Evolutionary conservation across 768 basidiomycete genomes (phyloP), one percentile per base, ranked within the genome.

Genomic region (Boletus insuetus): DNA sequence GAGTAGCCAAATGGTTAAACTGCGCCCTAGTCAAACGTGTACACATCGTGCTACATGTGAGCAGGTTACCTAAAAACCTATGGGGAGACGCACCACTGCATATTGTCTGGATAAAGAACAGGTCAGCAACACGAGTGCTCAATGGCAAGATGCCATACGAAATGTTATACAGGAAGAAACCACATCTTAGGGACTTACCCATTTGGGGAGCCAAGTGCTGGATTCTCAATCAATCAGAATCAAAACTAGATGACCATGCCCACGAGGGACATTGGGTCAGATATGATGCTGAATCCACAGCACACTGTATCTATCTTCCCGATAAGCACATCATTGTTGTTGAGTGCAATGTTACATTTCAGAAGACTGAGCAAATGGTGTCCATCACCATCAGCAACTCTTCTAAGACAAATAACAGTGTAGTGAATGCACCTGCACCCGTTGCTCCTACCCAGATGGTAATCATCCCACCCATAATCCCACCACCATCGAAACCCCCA

Each of bases 221-320:
- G 56, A 65, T 74, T 0, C 63, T 70, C 7, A 56, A 62, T 38
- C 37, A 32, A 1, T 52, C 48, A 8, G 59, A 22, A 8, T 48
- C 13, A 1, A 75, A 75, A 53, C 56, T 75, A 0, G 70, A 67
- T 4, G 49, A 61, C 17, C 42, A 58, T 16, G 62, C 61, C 6
- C 43, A 60, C 4, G 59, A 69, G 22, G 73, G 72, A 1, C 56
- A 58, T 10, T 79, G 71, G 70, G 59, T 77, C 14, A 73, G 76
- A 0, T 73, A 69, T 59, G 69, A 75, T 55, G 49, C 64, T 3
- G 58, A 71, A 29, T 71, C 68, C 51, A 69, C 65, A 26, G 71
- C 65, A 1, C 67, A 71, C 35, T 58, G 60, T 0, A 64, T 76
- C 20, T 76, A 75, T 53, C 69, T 69, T 61, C 58, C 68, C 4